These are phyloP conservation scores for Lactarius hatsudake DNA, from an alignment of 768 basidiomycete species.

Conservation along the genomic window DNA sequence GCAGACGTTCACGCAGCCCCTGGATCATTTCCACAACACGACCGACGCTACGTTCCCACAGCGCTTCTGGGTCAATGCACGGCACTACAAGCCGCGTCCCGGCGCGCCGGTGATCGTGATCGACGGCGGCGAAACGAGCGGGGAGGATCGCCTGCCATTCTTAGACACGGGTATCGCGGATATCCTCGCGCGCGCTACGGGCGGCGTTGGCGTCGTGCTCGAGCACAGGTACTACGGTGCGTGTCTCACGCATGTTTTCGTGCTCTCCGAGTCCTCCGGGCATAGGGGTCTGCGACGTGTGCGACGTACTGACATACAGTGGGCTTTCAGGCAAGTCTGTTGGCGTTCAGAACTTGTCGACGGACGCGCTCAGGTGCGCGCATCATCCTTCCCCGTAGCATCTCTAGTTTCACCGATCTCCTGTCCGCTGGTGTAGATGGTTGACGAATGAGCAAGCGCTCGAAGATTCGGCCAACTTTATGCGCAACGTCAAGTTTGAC, in stretches of 20 bases:
- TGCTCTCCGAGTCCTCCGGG: not conserved
- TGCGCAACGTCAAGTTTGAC: conserved; percentile 71
- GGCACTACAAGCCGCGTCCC: conserved; percentile 67
- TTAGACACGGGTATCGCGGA: conserved; percentile 66
- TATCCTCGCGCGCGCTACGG: conserved; percentile 78
- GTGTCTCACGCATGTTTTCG: conserved; percentile 18
- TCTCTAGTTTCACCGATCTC: not conserved
- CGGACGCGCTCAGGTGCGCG: conserved; percentile 70
- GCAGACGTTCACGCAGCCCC: conserved; percentile 77
- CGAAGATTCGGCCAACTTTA: conserved; percentile 91
- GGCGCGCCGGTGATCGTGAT: conserved; percentile 86
- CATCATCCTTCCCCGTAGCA: not conserved
- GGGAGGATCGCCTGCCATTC: conserved; percentile 55
- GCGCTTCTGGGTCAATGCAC: conserved; percentile 88
- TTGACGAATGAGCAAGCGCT: conserved; percentile 87
- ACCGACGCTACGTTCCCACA: conserved; percentile 70
- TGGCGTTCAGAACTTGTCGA: conserved; percentile 73
- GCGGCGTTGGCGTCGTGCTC: conserved; percentile 87
- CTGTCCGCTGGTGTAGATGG: conserved; percentile 50
- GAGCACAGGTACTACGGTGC: conserved; percentile 89
- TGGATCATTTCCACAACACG: conserved; percentile 72
- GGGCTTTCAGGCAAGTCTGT: conserved; percentile 59
- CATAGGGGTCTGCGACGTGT: not conserved
- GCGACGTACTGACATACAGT: conserved; percentile 25
- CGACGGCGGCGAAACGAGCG: conserved; percentile 92